phyloP scores from a whole-genome alignment of 225 moss, liverwort and hornwort species.

The Neckera pumila region DNA sequence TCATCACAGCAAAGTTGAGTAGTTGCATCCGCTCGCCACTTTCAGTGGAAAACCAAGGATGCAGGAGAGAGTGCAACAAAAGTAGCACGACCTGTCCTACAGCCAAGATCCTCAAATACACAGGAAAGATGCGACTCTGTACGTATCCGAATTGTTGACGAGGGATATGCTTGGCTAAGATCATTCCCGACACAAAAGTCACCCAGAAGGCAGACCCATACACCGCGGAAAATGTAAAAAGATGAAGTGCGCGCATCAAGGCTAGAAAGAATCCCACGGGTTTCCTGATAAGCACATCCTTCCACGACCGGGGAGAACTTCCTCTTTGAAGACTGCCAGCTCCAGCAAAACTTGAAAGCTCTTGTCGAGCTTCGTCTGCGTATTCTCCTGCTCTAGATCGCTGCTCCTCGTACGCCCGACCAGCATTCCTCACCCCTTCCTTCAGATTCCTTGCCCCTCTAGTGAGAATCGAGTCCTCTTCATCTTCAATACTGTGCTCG shows the following conservation, averaged over 20 bases:
- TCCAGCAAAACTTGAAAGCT: conserved; percentile 17
- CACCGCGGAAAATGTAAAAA: conserved; percentile 39
- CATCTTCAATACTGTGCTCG: neutral
- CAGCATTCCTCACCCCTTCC: conserved; percentile 19
- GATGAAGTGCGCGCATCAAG: conserved; percentile 33
- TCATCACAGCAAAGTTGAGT: conserved; percentile 25
- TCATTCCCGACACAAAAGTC: conserved; percentile 48
- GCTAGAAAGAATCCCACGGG: conserved; percentile 29
- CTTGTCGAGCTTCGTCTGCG: conserved; percentile 27
- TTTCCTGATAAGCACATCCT: conserved; percentile 16
- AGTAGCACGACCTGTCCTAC: conserved; percentile 18
- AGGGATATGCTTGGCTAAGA: conserved; percentile 45
- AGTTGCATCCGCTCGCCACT: conserved; percentile 26
- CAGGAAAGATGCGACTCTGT: conserved; percentile 54
- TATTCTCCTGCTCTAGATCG: conserved; percentile 25
- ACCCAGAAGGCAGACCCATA: conserved; percentile 52
- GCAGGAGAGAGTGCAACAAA: conserved; percentile 20
- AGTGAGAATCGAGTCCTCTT: neutral
- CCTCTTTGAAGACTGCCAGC: neutral
- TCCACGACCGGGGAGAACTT: conserved; percentile 11
- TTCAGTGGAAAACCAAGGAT: conserved; percentile 39
- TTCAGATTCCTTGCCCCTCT: conserved; percentile 13
- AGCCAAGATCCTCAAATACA: conserved; percentile 33
- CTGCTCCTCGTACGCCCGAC: conserved; percentile 33
- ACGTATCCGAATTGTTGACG: conserved; percentile 52